Evolutionary conservation across 2,329 filamentous ascomycete species (phyloP), one percentile per base, ranked within the genome.

Genomic region (Diplodia scrobiculata): DNA sequence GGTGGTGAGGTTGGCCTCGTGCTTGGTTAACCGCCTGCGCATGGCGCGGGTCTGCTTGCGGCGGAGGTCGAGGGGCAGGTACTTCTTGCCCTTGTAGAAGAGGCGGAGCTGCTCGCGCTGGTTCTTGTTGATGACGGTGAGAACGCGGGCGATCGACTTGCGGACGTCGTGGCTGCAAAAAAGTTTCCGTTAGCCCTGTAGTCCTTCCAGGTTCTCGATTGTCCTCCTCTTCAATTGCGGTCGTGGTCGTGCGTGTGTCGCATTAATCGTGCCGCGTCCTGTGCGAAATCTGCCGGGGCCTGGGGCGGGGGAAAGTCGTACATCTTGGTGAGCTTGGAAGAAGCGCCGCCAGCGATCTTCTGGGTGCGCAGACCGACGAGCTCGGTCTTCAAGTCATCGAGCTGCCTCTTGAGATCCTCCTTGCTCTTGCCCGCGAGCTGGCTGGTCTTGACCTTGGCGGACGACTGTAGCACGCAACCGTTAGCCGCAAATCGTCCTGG

Each of bases 41-140:
- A 98, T 96, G 80, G 93, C 95, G 78, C 95, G 93, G 80, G 95
- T 99, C 86, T 95, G 89, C 91, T 98, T 98, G 80, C 92, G 84
- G 83, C 95, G 91, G 86, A 99, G 93, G 83, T 99, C 96, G 81
- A 99, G 92, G 72, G 95, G 95, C 72, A 92, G 84, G 88, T 97
- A 97, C 88, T 97, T 98, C 91, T 98, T 98, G 89, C 90, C 91
- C 88, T 97, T 96, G 89, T 99, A 99, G 91, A 98, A 98, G 74
- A 98, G 87, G 77, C 93, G 92, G 78, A 99, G 92, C 86, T 98
- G 93, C 74, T 92, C 87, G 82, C 96, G 91, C 87, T 99, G 95
- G 89, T 96, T 98, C 84, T 92, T 90, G 88, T 98, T 99, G 89
- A 99, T 97, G 86, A 99, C 88, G 83, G 95, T 99, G 78, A 99